A percentile compares a stretch with the other conserved stretches of the same genome.
These are phyloP conservation scores for Pythium brachiatum DNA, from an alignment of 352 stramenopile genomes.

Conservation along the genomic window DNA sequence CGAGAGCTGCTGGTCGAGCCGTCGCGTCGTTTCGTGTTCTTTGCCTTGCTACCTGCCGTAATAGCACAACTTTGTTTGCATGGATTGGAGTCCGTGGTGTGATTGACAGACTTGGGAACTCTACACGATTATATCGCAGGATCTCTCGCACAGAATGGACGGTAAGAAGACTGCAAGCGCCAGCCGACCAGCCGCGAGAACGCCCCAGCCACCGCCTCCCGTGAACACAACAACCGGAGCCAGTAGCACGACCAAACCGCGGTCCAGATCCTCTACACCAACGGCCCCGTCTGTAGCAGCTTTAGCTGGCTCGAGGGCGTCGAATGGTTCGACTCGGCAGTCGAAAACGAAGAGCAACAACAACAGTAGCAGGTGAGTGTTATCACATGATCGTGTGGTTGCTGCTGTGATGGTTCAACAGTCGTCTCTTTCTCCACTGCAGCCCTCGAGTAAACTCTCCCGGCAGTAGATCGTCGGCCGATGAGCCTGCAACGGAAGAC, in stretches of 20 bases:
- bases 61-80: not conserved
- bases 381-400: no score
- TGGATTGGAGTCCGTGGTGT: no score
- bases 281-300: not conserved
- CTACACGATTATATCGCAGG: no score
- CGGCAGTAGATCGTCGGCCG: not conserved
- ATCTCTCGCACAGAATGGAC: not conserved
- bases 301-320: not conserved
- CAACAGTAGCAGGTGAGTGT: slow-evolving; percentile 9
- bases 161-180: not conserved
- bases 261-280: slow-evolving; percentile 10
- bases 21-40: slow-evolving; percentile 10
- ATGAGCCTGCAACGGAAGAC: slow-evolving; percentile 18
- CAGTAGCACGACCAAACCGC: not conserved
- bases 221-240: not conserved
- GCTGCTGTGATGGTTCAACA: no score
- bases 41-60: no score
- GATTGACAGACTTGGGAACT: not conserved
- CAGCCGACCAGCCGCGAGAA: slow-evolving; percentile 2
- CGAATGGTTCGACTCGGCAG: not conserved
- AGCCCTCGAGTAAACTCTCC: slow-evolving; percentile 4
- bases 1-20: not conserved
- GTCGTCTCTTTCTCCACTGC: not conserved
- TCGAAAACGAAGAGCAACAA: slow-evolving; percentile 8
- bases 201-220: slow-evolving; percentile 15